Evolutionary conservation across 352 stramenopile species (phyloP).

Genomic region (Globisporangium lucens): DNA sequence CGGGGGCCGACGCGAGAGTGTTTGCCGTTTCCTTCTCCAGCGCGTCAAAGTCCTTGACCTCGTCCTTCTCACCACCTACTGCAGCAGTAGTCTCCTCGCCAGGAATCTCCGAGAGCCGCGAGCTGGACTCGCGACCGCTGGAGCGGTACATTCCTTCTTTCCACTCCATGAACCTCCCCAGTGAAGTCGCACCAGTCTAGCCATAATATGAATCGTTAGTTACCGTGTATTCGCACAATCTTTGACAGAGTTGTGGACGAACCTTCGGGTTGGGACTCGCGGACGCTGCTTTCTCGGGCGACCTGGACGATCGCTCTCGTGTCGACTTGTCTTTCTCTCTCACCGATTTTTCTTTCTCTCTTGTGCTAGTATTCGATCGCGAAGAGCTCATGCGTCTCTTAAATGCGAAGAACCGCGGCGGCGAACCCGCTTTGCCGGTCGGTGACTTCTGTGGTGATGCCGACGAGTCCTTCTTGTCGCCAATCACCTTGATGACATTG

Average conservation of each 20-base stretch:
- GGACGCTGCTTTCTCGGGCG: not conserved
- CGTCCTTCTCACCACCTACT: slow-evolving; percentile 15
- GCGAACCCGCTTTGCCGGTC: slow-evolving; percentile 13
- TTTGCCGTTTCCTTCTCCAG: slow-evolving; percentile 18
- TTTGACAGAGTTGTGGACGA: not conserved
- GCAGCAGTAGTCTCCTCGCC: not conserved
- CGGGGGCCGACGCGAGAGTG: not conserved
- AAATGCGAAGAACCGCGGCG: slow-evolving; percentile 19
- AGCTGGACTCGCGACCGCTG: slow-evolving; percentile 12
- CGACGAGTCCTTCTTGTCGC: not conserved
- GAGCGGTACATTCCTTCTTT: slow-evolving; percentile 11
- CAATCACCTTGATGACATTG: not conserved
- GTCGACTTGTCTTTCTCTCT: not conserved
- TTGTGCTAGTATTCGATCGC: not conserved
- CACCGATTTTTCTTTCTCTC: not conserved
- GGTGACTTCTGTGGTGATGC: not conserved
- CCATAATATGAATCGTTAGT: too few relatives aligned
- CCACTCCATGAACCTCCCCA: slow-evolving; percentile 15
- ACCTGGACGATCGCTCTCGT: slow-evolving; percentile 3
- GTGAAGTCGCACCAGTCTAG: slow-evolving; percentile 2
- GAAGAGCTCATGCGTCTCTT: not conserved
- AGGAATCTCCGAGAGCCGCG: slow-evolving; percentile 5
- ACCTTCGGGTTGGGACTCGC: slow-evolving; percentile 10
- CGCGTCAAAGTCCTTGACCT: slow-evolving; percentile 12
- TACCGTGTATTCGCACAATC: not conserved